These are phyloP conservation scores for Sordariomycetes sp. DNA, from an alignment of 2,329 filamentous ascomycete genomes.

Conservation along the genomic window DNA sequence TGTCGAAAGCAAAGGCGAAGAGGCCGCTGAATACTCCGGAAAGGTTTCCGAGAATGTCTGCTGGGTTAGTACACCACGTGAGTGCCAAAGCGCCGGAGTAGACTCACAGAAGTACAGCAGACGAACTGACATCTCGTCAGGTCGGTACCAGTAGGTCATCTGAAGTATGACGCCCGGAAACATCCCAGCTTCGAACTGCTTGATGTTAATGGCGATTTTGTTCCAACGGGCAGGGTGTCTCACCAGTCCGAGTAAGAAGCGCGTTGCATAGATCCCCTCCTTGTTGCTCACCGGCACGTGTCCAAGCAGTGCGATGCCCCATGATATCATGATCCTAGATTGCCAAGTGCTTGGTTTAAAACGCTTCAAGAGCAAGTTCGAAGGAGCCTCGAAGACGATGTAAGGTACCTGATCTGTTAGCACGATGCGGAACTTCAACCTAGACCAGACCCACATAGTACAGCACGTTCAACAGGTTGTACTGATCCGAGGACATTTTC, in stretches of 20 bases:
- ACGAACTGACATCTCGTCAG: slow-evolving; percentile 34
- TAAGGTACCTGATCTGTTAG: slow-evolving; percentile 21
- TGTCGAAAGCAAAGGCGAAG: slow-evolving; percentile 32
- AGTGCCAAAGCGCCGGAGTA: neutral
- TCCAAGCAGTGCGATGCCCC: slow-evolving; percentile 23
- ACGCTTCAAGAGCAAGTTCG: slow-evolving; percentile 27
- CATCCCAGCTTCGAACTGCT: slow-evolving; percentile 28
- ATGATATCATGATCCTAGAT: slow-evolving; percentile 29
- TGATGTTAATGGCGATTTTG: slow-evolving; percentile 11
- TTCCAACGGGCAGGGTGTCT: neutral
- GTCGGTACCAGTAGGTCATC: slow-evolving; percentile 37
- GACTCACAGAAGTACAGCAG: slow-evolving; percentile 33
- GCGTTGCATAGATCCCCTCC: slow-evolving; percentile 23
- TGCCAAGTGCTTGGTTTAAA: slow-evolving; percentile 29
- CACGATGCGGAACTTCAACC: too few species aligned
- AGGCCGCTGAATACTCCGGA: slow-evolving; percentile 30
- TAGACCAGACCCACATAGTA: slow-evolving; percentile 31
- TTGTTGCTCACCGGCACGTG: slow-evolving; percentile 26
- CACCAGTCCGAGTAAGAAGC: slow-evolving; percentile 23
- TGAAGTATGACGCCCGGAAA: slow-evolving; percentile 32
- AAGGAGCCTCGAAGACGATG: slow-evolving; percentile 27
- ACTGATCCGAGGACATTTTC: slow-evolving; percentile 27
- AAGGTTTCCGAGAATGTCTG: slow-evolving; percentile 29
- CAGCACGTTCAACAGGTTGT: slow-evolving; percentile 25
- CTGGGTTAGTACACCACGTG: neutral